Conservation (phyloP, 495 filamentous ascomycete genomes). For the Podospora comata region DNA sequence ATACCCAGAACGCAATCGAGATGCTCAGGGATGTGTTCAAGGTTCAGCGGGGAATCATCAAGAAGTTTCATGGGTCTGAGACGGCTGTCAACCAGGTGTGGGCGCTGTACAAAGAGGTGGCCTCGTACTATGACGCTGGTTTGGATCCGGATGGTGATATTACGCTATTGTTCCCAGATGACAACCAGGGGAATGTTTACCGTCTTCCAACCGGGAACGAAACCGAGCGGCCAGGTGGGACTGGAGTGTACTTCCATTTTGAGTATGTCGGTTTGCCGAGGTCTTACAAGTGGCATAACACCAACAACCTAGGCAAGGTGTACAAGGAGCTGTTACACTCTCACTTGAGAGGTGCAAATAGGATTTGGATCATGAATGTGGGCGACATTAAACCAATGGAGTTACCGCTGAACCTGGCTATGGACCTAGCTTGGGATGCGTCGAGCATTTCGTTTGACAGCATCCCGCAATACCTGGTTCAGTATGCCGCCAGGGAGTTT, state of each 20-base stretch:
- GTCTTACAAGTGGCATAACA: conserved; percentile 59
- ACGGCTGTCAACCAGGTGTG: conserved; percentile 53
- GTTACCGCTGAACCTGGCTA: conserved; percentile 27
- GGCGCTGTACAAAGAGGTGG: conserved; percentile 60
- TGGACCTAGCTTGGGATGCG: conserved; percentile 58
- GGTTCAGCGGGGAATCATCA: conserved; percentile 25
- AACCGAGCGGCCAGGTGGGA: conserved; percentile 48
- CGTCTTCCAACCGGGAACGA: conserved; percentile 56
- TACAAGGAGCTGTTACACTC: conserved; percentile 47
- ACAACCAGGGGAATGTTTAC: conserved; percentile 60
- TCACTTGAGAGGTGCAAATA: conserved; percentile 49
- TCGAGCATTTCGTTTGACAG: conserved; percentile 42
- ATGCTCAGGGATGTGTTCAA: conserved; percentile 47
- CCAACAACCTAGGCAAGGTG: conserved; percentile 48
- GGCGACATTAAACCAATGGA: conserved; percentile 61
- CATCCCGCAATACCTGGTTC: conserved; percentile 23
- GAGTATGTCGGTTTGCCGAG: conserved; percentile 58
- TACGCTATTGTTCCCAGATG: conserved; percentile 63
- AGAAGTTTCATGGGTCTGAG: conserved; percentile 31
- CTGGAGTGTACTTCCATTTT: conserved; percentile 63
- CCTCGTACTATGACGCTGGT: conserved; percentile 58
- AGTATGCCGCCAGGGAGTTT: conserved; percentile 47
- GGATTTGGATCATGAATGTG: conserved; percentile 66
- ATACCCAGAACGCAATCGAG: conserved; percentile 37
- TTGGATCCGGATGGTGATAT: conserved; percentile 59